Percentiles rank a stretch among this genome's conserved stretches.
Conservation (phyloP, 768 basidiomycete genomes). For the Lyophyllum atratum region DNA sequence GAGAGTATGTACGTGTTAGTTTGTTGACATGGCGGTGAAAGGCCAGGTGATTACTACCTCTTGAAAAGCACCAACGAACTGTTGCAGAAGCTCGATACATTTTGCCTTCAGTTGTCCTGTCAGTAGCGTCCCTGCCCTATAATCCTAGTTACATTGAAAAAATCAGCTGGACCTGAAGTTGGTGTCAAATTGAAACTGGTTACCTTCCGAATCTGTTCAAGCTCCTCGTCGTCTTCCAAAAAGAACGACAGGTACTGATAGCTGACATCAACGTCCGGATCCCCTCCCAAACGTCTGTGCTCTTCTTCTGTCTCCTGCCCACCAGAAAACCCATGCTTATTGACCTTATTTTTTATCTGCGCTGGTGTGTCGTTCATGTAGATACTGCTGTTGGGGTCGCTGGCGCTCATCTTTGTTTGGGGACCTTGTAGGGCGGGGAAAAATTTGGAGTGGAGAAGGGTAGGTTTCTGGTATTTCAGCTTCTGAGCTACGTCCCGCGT, state of each 20-base stretch:
- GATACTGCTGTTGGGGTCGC: constrained; percentile 88
- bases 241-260: constrained; percentile 97
- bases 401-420: constrained; percentile 99
- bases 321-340: constrained; percentile 93
- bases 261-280: constrained; percentile 93
- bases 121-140: constrained; percentile 82
- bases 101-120: constrained; percentile 90
- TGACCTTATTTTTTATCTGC: constrained; percentile 98
- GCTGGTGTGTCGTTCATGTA: constrained; percentile 93
- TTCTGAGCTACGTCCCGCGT: constrained; percentile 94
- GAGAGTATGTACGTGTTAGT: constrained; percentile 5
- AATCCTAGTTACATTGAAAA: constrained; percentile 60
- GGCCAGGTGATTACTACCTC: constrained; percentile 38
- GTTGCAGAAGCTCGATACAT: constrained; percentile 82
- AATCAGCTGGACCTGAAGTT: not conserved
- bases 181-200: constrained; percentile 23
- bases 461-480: constrained; percentile 94
- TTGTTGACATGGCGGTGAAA: constrained; percentile 2
- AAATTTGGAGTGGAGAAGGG: constrained; percentile 93
- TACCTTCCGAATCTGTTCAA: constrained; percentile 76
- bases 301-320: constrained; percentile 96
- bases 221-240: constrained; percentile 91
- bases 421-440: constrained; percentile 98
- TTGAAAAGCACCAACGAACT: constrained; percentile 86
- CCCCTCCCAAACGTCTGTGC: constrained; percentile 83